Evolutionary conservation across 208 protist species (phyloP).

Genomic region (Angomonas ambiguus): DNA sequence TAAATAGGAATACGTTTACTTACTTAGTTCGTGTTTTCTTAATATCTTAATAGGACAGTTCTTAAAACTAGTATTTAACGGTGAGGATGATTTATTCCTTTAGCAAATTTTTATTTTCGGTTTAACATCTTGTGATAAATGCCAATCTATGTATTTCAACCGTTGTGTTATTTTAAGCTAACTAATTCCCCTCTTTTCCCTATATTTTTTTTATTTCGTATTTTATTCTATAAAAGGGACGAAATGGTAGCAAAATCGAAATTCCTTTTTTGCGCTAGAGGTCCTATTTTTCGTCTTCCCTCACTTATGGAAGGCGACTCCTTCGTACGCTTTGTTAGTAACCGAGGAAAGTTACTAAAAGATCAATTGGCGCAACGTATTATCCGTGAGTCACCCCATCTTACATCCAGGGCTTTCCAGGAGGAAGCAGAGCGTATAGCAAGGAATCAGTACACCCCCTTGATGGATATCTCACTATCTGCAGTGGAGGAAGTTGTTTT

Average conservation of each 20-base stretch:
- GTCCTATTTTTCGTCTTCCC: constrained; percentile 56
- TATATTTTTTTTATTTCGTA: constrained; percentile 10
- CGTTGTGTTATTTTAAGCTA: constrained; percentile 1
- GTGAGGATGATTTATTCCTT: constrained; percentile 12
- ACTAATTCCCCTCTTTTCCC: constrained; percentile 1
- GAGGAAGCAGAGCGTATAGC: constrained; percentile 25
- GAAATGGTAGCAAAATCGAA: background rate
- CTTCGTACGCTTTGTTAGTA: constrained; percentile 59
- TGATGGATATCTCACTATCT: constrained; percentile 43
- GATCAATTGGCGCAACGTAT: constrained; percentile 25
- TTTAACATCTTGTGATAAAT: background rate
- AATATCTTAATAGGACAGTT: constrained; percentile 1
- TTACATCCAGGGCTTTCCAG: constrained; percentile 44
- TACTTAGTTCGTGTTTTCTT: constrained; percentile 1
- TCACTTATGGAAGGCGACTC: constrained; percentile 70
- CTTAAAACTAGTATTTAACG: constrained; percentile 5
- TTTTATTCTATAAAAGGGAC: background rate
- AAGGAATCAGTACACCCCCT: constrained; percentile 21
- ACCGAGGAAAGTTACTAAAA: constrained; percentile 31
- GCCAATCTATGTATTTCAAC: constrained; percentile 1
- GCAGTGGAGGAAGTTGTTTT: constrained; percentile 59
- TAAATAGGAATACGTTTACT: constrained; percentile 10
- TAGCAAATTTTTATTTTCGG: constrained; percentile 18
- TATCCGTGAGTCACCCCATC: constrained; percentile 15
- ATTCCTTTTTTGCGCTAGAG: background rate